Evolutionary conservation across 148 eudicot genomes (phyloP).

Genomic region (Pouteria glomerata): DNA sequence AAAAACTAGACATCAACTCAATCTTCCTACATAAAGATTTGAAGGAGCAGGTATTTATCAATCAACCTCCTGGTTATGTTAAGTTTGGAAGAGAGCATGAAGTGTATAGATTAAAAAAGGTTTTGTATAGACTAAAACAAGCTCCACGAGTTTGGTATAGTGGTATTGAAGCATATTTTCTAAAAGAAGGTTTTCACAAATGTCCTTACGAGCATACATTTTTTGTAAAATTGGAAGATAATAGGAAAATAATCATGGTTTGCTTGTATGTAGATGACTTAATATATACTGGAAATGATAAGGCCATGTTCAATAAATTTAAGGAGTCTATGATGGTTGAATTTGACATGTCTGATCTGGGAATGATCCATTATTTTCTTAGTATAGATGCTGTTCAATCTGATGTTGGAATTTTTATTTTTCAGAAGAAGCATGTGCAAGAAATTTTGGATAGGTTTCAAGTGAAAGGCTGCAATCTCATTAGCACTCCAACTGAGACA

Average conservation of each 20-base stretch:
- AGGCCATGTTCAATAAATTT: no score
- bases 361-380: background rate
- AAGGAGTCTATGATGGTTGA: no score
- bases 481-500: background rate
- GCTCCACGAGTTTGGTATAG: slow-evolving; percentile 4
- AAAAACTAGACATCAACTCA: background rate
- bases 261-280: background rate
- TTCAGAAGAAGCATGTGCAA: slow-evolving; percentile 34
- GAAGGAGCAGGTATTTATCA: background rate
- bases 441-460: background rate
- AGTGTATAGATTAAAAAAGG: background rate
- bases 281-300: no score
- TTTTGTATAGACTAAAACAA: background rate
- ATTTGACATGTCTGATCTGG: background rate
- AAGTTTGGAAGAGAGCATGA: background rate
- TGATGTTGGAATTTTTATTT: slow-evolving; percentile 31
- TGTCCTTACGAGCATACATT: background rate
- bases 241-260: background rate
- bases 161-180: background rate
- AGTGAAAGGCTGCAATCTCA: background rate
- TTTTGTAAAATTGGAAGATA: background rate
- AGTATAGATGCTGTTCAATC: background rate
- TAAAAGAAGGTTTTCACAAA: background rate
- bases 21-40: background rate
- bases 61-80: slow-evolving; percentile 1